phyloP scores from a whole-genome alignment of 2,329 filamentous ascomycete genomes.

The Pleurostoma richardsiae region DNA sequence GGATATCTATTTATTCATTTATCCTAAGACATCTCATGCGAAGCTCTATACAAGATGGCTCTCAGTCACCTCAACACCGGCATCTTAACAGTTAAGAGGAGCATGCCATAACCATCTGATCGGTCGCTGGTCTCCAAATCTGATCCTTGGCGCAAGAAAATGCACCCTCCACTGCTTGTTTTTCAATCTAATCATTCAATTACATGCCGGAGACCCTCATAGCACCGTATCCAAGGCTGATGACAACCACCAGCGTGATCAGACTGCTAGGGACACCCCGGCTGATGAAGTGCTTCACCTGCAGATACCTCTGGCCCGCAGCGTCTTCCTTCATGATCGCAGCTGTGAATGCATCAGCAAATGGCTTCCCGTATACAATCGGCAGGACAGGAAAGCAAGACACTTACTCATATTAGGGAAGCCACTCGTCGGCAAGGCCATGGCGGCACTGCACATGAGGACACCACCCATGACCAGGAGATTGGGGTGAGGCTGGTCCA shows the following conservation, averaged over 20 bases:
- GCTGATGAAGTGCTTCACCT: constrained; percentile 91
- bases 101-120: no score
- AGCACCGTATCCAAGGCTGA: constrained; percentile 85
- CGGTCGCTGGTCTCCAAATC: no score
- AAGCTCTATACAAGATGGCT: no score
- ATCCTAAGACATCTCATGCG: no score
- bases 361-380: background rate
- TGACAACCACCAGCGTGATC: constrained; percentile 73
- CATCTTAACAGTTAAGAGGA: no score
- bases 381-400: background rate
- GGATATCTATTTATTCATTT: no score
- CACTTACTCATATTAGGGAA: constrained; percentile 99
- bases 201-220: constrained; percentile 61
- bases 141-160: no score
- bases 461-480: constrained; percentile 92
- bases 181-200: background rate
- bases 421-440: constrained; percentile 91
- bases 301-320: constrained; percentile 85
- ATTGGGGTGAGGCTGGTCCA: constrained; percentile 90
- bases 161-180: no score
- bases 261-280: constrained; percentile 86
- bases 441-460: constrained; percentile 95
- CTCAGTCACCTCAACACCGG: no score
- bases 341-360: constrained; percentile 42
- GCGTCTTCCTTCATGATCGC: constrained; percentile 99